Evolutionary conservation across 2,329 filamentous ascomycete genomes (phyloP).

Genomic region (Apiospora phragmitis): DNA sequence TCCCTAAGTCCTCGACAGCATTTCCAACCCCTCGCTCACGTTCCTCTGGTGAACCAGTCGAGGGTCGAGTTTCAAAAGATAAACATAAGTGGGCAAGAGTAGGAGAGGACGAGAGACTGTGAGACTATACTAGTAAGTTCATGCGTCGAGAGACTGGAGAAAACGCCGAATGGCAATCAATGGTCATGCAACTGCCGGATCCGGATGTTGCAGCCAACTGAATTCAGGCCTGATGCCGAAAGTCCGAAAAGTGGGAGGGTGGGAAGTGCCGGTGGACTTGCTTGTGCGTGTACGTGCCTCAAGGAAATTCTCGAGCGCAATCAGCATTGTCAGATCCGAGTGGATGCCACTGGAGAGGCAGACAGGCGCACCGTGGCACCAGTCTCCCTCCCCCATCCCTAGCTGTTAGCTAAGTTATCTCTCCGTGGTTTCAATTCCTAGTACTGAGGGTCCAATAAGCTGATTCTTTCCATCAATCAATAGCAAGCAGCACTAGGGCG

Average conservation of each 20-base stretch:
- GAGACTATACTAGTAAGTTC: not conserved
- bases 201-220: not conserved
- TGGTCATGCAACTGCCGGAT: not conserved
- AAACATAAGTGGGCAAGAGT: not conserved
- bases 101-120: not conserved
- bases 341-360: not conserved
- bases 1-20: too few species aligned
- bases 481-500: not conserved
- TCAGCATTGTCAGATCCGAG: not conserved
- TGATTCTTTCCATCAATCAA: not conserved
- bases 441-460: not conserved
- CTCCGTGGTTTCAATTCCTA: not conserved
- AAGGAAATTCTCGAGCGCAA: not conserved
- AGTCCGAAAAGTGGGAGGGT: not conserved
- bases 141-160: not conserved
- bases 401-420: not conserved
- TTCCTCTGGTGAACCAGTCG: too few species aligned
- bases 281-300: not conserved
- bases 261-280: not conserved
- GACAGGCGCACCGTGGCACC: not conserved
- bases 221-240: not conserved
- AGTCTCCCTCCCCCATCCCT: not conserved
- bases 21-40: too few species aligned
- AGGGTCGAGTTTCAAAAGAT: not conserved
- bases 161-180: not conserved